These are phyloP conservation scores for Teratosphaeria viscida DNA, from an alignment of 2,329 filamentous ascomycete species.

Conservation along the genomic window DNA sequence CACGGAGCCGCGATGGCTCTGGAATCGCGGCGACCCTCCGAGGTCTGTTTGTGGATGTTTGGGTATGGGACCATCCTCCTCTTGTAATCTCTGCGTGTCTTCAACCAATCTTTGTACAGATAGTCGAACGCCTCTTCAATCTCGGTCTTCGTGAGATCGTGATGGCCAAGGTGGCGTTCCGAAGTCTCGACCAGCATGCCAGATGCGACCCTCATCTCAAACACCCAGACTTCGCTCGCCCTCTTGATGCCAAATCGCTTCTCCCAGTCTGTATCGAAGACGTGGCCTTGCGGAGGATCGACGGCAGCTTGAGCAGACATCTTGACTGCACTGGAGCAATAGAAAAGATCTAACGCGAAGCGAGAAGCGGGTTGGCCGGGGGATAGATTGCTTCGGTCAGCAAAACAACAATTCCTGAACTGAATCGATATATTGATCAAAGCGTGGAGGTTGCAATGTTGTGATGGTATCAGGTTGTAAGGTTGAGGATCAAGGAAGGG, in stretches of 20 bases:
- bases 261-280: neutral
- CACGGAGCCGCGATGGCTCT: neutral
- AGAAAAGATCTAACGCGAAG: too few relatives aligned
- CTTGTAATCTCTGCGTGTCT: neutral
- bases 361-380: too few relatives aligned
- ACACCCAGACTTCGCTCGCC: neutral
- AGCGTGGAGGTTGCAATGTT: too few relatives aligned
- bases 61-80: neutral
- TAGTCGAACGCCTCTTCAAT: neutral
- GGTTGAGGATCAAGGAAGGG: too few relatives aligned
- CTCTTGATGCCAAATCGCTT: neutral
- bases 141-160: neutral
- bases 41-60: neutral
- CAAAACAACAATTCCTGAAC: too few relatives aligned
- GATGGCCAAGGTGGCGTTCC: neutral
- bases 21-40: neutral
- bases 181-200: neutral
- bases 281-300: neutral
- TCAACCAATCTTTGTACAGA: neutral
- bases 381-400: too few relatives aligned
- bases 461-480: too few relatives aligned
- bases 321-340: too few relatives aligned
- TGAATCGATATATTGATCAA: too few relatives aligned
- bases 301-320: neutral
- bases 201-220: neutral